phyloP scores from a whole-genome alignment of 176 grass and related monocot species.

The Microstegium vimineum region DNA sequence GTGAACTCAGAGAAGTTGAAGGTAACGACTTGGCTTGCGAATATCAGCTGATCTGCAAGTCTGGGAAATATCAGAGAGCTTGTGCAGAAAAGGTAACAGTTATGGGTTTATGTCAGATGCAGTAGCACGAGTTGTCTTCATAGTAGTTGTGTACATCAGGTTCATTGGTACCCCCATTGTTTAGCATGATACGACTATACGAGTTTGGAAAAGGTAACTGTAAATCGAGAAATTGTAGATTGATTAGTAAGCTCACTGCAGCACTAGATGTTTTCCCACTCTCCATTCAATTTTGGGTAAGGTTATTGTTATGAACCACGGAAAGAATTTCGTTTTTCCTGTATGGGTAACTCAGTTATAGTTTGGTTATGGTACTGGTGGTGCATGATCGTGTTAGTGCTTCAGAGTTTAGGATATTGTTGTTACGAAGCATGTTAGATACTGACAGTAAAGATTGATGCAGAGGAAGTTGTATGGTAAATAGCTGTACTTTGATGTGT shows the following conservation, averaged over 20 bases:
- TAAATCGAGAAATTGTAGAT: conserved; percentile 37
- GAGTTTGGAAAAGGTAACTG: neutral
- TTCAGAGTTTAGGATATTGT: neutral
- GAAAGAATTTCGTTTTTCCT: neutral
- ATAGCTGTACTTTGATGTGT: neutral
- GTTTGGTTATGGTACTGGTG: neutral
- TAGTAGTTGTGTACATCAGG: neutral
- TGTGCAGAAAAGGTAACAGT: neutral
- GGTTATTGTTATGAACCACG: neutral
- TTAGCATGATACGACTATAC: conserved; percentile 9
- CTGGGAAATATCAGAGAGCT: neutral
- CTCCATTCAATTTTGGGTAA: neutral
- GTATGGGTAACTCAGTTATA: neutral
- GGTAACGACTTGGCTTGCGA: neutral
- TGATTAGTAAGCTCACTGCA: neutral
- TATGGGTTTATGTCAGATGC: neutral
- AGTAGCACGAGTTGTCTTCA: neutral
- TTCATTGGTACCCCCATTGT: neutral
- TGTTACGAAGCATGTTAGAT: neutral
- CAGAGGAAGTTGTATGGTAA: neutral
- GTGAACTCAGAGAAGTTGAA: conserved; percentile 6
- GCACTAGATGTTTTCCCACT: neutral
- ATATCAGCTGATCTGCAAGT: neutral
- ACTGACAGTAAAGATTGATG: neutral
- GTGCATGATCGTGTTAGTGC: neutral